phyloP scores from a whole-genome alignment of 306 rosid genomes.

The Castanea mollissima region DNA sequence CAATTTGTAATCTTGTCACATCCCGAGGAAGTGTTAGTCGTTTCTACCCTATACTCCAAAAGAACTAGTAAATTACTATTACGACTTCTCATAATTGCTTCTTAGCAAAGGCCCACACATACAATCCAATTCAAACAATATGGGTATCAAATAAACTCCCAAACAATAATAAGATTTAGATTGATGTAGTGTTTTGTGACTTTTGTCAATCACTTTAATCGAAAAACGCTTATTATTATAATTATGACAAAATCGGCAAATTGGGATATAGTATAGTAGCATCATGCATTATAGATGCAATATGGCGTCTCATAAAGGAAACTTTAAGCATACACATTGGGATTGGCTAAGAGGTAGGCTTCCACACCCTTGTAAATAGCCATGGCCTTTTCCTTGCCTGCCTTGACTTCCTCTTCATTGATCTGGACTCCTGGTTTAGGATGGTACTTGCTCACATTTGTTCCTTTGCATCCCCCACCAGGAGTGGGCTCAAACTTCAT shows the following conservation, averaged over 20 bases:
- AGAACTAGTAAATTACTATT: too few species aligned
- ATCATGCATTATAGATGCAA: neutral
- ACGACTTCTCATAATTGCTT: too few species aligned
- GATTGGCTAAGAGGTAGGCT: constrained; percentile 39
- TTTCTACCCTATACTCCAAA: too few species aligned
- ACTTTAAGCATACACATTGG: constrained; percentile 32
- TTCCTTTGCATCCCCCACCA: constrained; percentile 30
- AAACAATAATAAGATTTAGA: too few species aligned
- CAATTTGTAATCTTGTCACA: too few species aligned
- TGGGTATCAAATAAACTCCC: too few species aligned
- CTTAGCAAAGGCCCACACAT: too few species aligned
- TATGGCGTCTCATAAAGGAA: neutral
- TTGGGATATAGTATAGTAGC: neutral
- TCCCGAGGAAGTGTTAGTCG: too few species aligned
- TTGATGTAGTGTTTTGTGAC: too few species aligned
- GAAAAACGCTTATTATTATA: too few species aligned
- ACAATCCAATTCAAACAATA: too few species aligned
- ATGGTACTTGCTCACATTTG: constrained; percentile 24
- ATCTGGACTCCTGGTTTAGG: constrained; percentile 39
- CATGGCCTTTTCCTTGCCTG: constrained; percentile 18
- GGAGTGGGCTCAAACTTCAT: constrained; percentile 27
- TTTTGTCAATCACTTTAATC: too few species aligned
- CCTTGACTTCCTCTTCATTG: constrained; percentile 42
- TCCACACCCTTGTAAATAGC: constrained; percentile 32
- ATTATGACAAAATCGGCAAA: neutral